phyloP scores from a whole-genome alignment of 345 rosid genomes.

The Psidium guajava region DNA sequence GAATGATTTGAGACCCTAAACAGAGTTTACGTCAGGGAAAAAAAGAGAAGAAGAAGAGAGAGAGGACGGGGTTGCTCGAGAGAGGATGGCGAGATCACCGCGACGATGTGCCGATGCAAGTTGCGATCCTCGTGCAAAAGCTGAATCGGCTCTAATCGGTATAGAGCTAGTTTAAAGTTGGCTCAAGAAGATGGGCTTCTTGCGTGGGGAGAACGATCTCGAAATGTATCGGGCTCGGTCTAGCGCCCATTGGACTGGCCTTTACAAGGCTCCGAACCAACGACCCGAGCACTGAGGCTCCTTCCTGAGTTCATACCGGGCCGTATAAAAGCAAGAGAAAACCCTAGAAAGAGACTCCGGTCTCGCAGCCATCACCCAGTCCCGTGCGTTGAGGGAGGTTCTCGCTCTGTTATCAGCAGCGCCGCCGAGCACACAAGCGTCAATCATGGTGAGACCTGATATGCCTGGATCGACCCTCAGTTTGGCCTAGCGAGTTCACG shows the following conservation, averaged over 20 bases:
- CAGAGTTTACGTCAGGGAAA: background rate
- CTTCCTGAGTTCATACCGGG: background rate
- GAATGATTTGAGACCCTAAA: background rate
- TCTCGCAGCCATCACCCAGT: background rate
- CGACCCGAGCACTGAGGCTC: background rate
- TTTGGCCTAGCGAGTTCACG: background rate
- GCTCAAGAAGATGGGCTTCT: background rate
- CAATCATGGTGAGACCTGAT: background rate
- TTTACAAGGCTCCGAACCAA: too few relatives aligned
- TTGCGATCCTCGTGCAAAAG: background rate
- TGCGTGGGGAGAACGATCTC: background rate
- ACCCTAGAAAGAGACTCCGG: background rate
- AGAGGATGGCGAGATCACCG: background rate
- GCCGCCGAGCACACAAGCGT: background rate
- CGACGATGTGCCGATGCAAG: background rate
- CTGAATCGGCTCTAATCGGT: background rate
- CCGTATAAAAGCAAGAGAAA: background rate
- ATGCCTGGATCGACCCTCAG: background rate
- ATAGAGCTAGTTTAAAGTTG: too few relatives aligned
- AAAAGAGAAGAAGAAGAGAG: background rate
- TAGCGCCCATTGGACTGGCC: background rate
- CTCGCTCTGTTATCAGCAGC: background rate
- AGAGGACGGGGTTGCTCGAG: background rate
- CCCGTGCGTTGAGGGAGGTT: background rate
- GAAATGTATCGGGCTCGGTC: background rate